These are phyloP conservation scores for Mycena vitilis DNA, from an alignment of 768 basidiomycete species.

Conservation along the genomic window DNA sequence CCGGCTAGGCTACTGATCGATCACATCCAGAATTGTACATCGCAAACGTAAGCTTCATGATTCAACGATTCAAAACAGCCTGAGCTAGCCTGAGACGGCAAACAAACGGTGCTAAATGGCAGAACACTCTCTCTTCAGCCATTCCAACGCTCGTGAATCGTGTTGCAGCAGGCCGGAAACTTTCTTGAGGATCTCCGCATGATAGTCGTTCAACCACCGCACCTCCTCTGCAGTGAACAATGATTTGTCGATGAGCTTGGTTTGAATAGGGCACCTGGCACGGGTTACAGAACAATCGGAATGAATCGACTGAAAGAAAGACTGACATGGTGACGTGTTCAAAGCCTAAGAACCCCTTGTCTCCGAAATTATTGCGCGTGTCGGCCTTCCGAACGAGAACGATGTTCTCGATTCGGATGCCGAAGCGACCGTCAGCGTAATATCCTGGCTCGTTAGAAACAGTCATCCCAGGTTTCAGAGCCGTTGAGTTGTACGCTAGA, in stretches of 20 bases:
- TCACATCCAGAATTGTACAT: background rate
- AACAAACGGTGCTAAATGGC: conserved; percentile 26
- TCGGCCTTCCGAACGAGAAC: conserved; percentile 79
- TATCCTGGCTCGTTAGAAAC: conserved; percentile 95
- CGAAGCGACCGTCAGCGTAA: conserved; percentile 90
- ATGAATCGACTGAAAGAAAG: background rate
- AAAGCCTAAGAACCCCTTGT: conserved; percentile 85
- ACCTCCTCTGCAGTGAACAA: conserved; percentile 76
- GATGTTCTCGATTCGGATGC: conserved; percentile 93
- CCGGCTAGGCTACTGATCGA: conserved; percentile 2
- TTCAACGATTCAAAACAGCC: too few species aligned
- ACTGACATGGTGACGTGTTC: conserved; percentile 90
- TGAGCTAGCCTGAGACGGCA: too few species aligned
- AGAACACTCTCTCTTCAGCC: conserved; percentile 71
- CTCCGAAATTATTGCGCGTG: conserved; percentile 84
- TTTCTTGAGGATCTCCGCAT: conserved; percentile 79
- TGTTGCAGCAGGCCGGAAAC: conserved; percentile 76
- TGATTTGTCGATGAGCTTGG: conserved; percentile 75
- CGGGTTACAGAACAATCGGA: background rate
- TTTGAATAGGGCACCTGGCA: conserved; percentile 85
- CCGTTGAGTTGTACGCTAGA: conserved; percentile 77
- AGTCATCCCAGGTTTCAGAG: conserved; percentile 88
- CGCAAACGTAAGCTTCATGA: background rate
- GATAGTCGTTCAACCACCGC: conserved; percentile 87
- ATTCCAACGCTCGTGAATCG: conserved; percentile 67